Base-by-base conservation (phyloP, 2,329 filamentous ascomycete genomes). In the Boeremia exigua region DNA sequence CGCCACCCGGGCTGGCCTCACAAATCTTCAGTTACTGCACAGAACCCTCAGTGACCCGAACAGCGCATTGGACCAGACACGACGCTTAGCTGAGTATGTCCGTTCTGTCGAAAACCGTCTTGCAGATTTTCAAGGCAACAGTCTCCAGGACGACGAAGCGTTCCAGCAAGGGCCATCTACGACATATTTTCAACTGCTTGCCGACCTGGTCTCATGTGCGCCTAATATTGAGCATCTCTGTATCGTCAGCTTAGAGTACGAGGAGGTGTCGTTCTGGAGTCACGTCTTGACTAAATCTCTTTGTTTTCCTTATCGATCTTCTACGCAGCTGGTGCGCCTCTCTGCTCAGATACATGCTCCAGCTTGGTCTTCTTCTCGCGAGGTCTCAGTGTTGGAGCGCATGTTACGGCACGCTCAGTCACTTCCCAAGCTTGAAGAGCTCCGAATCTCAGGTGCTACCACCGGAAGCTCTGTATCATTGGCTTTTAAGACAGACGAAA, bases 41-140 rank as follows among this genome's bases (percentile, higher is more conserved):
- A 43, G 57, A 17, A 68, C 63, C 1, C 38, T 72, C 2, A 36
- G 23, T 2, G 45, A 11, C 4, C 10, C 30, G 9, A 30, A 12
- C 4, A 17, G 12, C 3, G 38, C 46, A 0, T 5, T 30, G 2
- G 37, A 29, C 25, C 46, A 60, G 12, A 36, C 51, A 6, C 25
- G 17, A 2, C 49, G n/a, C 10, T 43, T 67, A 2, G 40, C 43
- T 4, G 36, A 48, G 0, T 42, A 65, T 46, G 15, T 72, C 1
- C 45, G 58, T 17, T 72, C 71, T 30, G 48, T 72, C 11, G 71
- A 72, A 34, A 70, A 65, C 34, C 62, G 69, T 8, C 49, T 67
- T 3, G 46, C 59, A 14, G 67, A 72, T 37, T 56, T 61, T 45
- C 36, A 48, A 14, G 69, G 67, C 14, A 65, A 68, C 33, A 56